phyloP scores from a whole-genome alignment of 345 rosid genomes.

The Eucalyptus fibrosa region DNA sequence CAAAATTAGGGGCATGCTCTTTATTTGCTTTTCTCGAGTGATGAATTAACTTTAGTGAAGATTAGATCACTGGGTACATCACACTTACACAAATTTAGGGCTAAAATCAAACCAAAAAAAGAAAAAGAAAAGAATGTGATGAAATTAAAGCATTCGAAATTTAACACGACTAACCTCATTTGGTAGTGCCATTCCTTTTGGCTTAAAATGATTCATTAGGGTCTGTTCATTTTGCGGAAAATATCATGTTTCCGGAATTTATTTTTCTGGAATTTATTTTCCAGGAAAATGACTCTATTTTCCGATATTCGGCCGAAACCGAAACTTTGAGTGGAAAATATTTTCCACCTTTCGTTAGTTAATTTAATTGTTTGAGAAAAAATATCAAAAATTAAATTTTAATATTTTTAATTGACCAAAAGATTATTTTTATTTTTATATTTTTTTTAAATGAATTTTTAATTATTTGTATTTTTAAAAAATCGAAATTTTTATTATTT shows the following conservation, averaged over 20 bases:
- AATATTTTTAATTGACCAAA: no score
- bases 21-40: neutral
- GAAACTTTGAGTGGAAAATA: no score
- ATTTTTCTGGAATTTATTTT: no score
- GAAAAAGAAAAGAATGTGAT: neutral
- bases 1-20: neutral
- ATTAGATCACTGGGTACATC: neutral
- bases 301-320: rapidly evolving
- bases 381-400: no score
- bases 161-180: neutral
- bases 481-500: no score
- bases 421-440: no score
- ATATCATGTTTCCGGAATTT: no score
- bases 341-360: no score
- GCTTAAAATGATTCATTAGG: neutral
- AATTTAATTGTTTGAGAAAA: no score
- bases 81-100: neutral
- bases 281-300: no score
- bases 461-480: no score
- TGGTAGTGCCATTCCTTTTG: neutral
- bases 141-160: neutral
- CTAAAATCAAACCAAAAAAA: neutral
- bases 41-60: neutral
- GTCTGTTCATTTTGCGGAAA: rapidly evolving
- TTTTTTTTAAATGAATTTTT: no score